Conservation (phyloP, 805 yeast genomes). For the Nakazawaea ernobii region DNA sequence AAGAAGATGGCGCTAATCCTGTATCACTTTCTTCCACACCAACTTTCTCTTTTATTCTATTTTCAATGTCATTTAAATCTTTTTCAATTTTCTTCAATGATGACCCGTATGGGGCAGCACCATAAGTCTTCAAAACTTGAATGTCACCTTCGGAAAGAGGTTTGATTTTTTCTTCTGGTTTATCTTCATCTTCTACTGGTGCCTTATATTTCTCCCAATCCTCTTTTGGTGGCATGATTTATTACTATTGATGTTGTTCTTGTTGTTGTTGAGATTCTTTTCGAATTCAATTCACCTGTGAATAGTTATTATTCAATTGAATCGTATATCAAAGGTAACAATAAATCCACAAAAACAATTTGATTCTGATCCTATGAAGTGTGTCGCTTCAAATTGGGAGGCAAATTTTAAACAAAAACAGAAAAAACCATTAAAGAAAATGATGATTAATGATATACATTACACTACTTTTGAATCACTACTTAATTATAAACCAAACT, state of each 20-base stretch:
- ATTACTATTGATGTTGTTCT: not conserved
- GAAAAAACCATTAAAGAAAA: not conserved
- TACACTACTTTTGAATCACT: not conserved
- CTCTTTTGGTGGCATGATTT: constrained; percentile 89
- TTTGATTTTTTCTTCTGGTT: constrained; percentile 63
- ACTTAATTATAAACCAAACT: constrained; percentile 11
- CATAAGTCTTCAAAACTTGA: constrained; percentile 93
- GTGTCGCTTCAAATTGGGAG: constrained; percentile 3
- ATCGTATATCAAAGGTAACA: too few relatives aligned
- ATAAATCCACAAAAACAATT: not conserved
- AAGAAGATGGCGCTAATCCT: constrained; percentile 93
- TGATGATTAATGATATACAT: not conserved
- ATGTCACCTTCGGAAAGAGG: constrained; percentile 96
- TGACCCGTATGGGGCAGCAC: constrained; percentile 92
- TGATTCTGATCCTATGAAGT: not conserved
- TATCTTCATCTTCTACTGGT: constrained; percentile 64
- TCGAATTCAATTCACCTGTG: too few relatives aligned
- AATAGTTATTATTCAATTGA: too few relatives aligned
- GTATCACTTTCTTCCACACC: constrained; percentile 96
- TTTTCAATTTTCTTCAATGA: constrained; percentile 77
- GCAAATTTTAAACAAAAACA: constrained; percentile 2
- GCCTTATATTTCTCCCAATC: constrained; percentile 98
- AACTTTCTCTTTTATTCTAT: constrained; percentile 86
- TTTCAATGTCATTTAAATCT: constrained; percentile 80
- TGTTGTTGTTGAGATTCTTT: not conserved